A percentile compares a stretch with the other conserved stretches of the same genome.
These are phyloP conservation scores for Athelia psychrophila DNA, from an alignment of 1,284 basidiomycete genomes.

Conservation along the genomic window DNA sequence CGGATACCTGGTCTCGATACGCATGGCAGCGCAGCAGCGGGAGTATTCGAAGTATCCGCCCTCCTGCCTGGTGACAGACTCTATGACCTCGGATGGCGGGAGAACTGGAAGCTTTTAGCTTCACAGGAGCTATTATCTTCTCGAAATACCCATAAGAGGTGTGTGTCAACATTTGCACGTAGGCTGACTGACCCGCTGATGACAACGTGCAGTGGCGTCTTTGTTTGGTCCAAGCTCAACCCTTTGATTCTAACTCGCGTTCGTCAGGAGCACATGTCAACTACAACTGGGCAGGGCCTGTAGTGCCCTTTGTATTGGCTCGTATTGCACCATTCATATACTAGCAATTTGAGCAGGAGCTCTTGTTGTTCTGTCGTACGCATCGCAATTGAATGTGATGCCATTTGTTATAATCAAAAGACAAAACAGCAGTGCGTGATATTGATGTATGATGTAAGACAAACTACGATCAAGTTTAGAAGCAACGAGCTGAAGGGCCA, in stretches of 20 bases:
- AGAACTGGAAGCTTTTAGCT: conserved; percentile 30
- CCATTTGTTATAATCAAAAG: not conserved
- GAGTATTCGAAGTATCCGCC: conserved; percentile 10
- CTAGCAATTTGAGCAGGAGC: no score
- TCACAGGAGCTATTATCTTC: conserved; percentile 19
- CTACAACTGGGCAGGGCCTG: not conserved
- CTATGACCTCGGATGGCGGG: conserved; percentile 39
- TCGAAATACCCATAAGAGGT: not conserved
- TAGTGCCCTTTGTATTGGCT: no score
- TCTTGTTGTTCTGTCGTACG: not conserved
- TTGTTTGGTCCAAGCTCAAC: conserved; percentile 41
- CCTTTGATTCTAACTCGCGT: conserved; percentile 13
- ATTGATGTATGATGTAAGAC: not conserved
- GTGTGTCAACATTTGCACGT: conserved; percentile 7
- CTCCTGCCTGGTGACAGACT: conserved; percentile 30
- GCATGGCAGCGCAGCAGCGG: conserved; percentile 4
- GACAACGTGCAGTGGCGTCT: conserved; percentile 16
- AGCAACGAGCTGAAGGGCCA: no score
- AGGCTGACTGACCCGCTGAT: not conserved
- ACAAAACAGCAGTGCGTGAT: not conserved
- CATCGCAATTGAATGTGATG: not conserved
- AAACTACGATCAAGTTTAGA: no score
- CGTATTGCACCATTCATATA: no score
- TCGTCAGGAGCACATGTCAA: not conserved
- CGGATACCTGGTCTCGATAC: conserved; percentile 9